These are phyloP conservation scores for Pelagophyceae sp. DNA, from an alignment of 352 stramenopile genomes.

Conservation along the genomic window DNA sequence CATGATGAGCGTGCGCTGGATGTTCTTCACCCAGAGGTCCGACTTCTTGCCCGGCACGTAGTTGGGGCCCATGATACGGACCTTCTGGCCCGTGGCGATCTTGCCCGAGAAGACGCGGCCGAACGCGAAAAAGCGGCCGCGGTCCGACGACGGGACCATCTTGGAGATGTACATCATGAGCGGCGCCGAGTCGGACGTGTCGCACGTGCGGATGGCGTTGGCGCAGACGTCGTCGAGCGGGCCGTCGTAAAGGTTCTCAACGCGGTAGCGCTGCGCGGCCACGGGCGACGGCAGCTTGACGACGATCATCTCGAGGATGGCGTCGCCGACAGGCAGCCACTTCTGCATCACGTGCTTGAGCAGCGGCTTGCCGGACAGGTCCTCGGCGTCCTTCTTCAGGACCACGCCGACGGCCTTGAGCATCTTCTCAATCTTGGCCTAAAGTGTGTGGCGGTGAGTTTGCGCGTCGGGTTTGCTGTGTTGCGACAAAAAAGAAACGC, in stretches of 20 bases:
- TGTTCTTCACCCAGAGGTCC: constrained; percentile 99
- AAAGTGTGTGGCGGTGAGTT: no score
- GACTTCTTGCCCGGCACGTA: constrained; percentile 99
- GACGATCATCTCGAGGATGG: constrained; percentile 99
- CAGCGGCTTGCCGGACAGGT: constrained; percentile 88
- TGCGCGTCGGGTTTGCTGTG: no score
- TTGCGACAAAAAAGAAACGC: no score
- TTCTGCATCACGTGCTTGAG: constrained; percentile 98
- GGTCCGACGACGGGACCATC: constrained; percentile 97
- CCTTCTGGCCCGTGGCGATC: constrained; percentile 96
- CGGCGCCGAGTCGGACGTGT: constrained; percentile 81
- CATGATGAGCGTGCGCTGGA: constrained; percentile 99
- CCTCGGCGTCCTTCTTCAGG: constrained; percentile 92
- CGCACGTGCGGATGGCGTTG: constrained; percentile 93
- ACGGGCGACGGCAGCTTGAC: constrained; percentile 93
- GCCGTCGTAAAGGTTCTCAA: constrained; percentile 95
- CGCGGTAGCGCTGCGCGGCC: constrained; percentile 93
- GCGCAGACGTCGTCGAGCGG: constrained; percentile 93
- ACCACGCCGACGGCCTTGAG: constrained; percentile 92
- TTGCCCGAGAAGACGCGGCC: constrained; percentile 98
- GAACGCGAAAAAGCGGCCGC: constrained; percentile 99
- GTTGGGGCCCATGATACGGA: constrained; percentile 97
- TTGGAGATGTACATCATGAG: constrained; percentile 99
- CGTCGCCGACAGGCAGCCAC: constrained; percentile 95
- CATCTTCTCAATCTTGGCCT: constrained; percentile 87